Evolutionary conservation across 2,329 filamentous ascomycete genomes (phyloP).

Genomic region (Claviceps sp.): DNA sequence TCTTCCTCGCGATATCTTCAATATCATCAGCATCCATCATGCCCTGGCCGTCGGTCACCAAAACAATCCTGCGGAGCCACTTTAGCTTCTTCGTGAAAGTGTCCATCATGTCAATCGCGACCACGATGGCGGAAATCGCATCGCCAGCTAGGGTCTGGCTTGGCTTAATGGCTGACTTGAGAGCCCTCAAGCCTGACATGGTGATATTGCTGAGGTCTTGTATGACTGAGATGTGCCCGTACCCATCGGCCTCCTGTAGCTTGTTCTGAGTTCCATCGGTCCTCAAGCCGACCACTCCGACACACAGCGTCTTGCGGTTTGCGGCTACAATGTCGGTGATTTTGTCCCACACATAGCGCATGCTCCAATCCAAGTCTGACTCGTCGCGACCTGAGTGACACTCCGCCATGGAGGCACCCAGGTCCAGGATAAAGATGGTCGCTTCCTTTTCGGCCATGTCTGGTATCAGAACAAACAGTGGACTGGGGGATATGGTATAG

Average conservation of each 20-base stretch:
- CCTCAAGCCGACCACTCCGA: conserved; percentile 70
- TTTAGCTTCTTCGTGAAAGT: conserved; percentile 70
- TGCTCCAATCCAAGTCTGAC: conserved; percentile 75
- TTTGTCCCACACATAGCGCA: conserved; percentile 93
- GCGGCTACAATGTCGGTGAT: conserved; percentile 55
- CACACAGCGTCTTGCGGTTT: conserved; percentile 53
- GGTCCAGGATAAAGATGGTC: conserved; percentile 80
- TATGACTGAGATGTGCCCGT: conserved; percentile 69
- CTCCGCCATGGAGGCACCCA: conserved; percentile 73
- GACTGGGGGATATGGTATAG: not conserved
- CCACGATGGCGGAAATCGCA: conserved; percentile 72
- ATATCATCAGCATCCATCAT: conserved; percentile 60
- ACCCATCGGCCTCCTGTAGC: conserved; percentile 55
- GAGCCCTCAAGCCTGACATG: conserved; percentile 54
- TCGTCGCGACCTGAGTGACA: conserved; percentile 56
- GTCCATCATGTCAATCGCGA: conserved; percentile 79
- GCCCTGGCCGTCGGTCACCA: conserved; percentile 73
- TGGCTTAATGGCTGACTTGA: conserved; percentile 51
- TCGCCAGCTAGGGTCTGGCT: conserved; percentile 62
- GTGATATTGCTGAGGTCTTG: conserved; percentile 49
- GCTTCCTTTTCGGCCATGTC: conserved; percentile 86
- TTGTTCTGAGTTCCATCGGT: conserved; percentile 66
- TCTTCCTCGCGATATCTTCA: conserved; percentile 54
- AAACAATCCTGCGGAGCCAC: conserved; percentile 64
- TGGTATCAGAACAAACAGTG: not conserved